phyloP scores from a whole-genome alignment of 345 rosid genomes.

The Cardamine occulta region DNA sequence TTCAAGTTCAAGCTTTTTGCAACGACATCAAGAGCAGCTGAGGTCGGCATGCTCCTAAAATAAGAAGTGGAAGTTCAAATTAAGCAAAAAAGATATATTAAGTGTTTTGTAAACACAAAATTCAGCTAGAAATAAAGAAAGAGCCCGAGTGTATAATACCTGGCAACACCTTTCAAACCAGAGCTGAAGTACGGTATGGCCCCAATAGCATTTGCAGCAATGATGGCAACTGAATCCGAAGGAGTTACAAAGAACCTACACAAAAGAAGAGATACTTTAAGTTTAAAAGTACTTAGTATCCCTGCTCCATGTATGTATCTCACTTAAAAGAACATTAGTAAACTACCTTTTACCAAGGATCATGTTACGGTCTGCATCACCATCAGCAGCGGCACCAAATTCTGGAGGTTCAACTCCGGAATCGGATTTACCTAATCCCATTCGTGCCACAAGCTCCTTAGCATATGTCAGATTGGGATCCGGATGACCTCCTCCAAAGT shows the following conservation, averaged over 20 bases:
- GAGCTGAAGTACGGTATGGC: constrained; percentile 91
- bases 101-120: constrained; percentile 11
- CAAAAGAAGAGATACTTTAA: constrained; percentile 21
- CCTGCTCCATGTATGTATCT: constrained; percentile 16
- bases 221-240: constrained; percentile 97
- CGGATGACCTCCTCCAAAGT: constrained; percentile 99
- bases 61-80: constrained; percentile 1
- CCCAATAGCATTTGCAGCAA: constrained; percentile 96
- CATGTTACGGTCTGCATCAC: constrained; percentile 99
- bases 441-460: constrained; percentile 88
- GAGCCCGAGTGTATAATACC: constrained; percentile 50
- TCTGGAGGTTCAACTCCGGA: constrained; percentile 85
- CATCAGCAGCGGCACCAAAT: constrained; percentile 99
- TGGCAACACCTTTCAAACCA: constrained; percentile 99
- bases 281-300: constrained; percentile 1
- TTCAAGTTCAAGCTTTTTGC: constrained; percentile 82
- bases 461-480: constrained; percentile 99
- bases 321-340: neutral
- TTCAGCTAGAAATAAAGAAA: neutral
- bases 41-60: constrained; percentile 99
- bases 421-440: constrained; percentile 89
- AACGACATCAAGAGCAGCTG: constrained; percentile 98
- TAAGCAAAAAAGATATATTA: constrained; percentile 25
- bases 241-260: constrained; percentile 97
- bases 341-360: constrained; percentile 93